Evolutionary conservation across 768 basidiomycete genomes (phyloP), one percentile per base, ranked within the genome.

Genomic region (Royoungia palumana): DNA sequence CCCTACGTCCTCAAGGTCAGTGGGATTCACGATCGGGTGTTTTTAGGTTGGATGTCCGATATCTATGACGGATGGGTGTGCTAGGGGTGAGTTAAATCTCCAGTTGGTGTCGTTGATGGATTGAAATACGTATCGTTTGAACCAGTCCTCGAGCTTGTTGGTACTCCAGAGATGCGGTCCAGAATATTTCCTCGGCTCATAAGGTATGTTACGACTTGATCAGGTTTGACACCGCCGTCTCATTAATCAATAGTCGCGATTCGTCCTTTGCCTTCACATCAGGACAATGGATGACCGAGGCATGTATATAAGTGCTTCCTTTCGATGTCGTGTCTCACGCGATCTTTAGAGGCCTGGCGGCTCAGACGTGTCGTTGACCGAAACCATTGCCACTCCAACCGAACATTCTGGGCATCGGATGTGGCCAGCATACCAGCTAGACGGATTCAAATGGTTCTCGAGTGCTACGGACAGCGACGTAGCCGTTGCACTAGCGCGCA

Each of bases 241-340:
- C 30, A 36, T 30, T 9, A 16, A 16, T 35, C 38, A 6, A 44
- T 46, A 87, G 86, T 59, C 83, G 82, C 6, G 77, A 89, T 59
- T 79, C 85, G 9, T 58, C 69, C 1, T 47, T 64, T 25, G 82
- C 85, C 0, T 89, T 81, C 51, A 87, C 83, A 5, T 79, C 86
- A 10, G 88, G 88, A 0, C 88, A 90, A 66, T 90, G 87, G 87
- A 88, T 87, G 87, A 89, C 87, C 4, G 86, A 89, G 70, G 85
- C 77, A 50, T 5, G 63, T 51, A 6, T 28, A 34, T 21, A 12
- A 9, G 16, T 12, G 14, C 0, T 42, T 12, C 14, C 39, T 38
- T 20, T 19, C 19, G 5, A 14, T 6, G 14, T 6, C 12, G 16
- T 19, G 21, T 6, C 20, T 52, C 22, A 53, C 21, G 21, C 10